Evolutionary conservation across 2,329 filamentous ascomycete genomes (phyloP).

Genomic region (Volutella citrinella): DNA sequence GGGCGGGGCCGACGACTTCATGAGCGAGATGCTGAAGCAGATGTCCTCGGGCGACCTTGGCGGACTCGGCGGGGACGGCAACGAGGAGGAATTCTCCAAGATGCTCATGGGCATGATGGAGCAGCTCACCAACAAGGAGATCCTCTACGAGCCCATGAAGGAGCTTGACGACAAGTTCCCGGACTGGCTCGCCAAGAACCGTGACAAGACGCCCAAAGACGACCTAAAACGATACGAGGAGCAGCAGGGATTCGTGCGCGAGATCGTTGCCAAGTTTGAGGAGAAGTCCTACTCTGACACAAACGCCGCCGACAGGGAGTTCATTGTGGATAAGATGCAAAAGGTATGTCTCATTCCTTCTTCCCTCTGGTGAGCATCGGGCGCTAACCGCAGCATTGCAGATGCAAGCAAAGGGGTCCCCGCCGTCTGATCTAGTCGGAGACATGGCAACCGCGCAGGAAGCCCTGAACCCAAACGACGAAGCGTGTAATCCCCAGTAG

Average conservation of each 20-base stretch:
- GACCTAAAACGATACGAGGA: conserved; percentile 78
- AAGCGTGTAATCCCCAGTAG: conserved; percentile 62
- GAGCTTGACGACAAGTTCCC: conserved; percentile 93
- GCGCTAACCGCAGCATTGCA: too few relatives aligned
- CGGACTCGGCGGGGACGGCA: conserved; percentile 48
- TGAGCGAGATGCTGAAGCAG: conserved; percentile 90
- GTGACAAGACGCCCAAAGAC: conserved; percentile 59
- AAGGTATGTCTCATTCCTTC: conserved; percentile 58
- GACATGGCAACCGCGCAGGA: conserved; percentile 85
- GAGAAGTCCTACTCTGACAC: conserved; percentile 76
- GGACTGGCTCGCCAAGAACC: conserved; percentile 79
- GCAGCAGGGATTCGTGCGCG: conserved; percentile 74
- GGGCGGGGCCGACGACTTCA: conserved; percentile 69
- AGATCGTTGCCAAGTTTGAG: conserved; percentile 91
- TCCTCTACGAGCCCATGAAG: conserved; percentile 98
- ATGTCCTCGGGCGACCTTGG: conserved; percentile 61
- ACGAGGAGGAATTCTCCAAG: conserved; percentile 86
- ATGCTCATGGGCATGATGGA: conserved; percentile 99
- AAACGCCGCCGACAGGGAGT: conserved; percentile 78
- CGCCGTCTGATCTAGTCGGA: conserved; percentile 85
- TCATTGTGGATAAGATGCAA: conserved; percentile 96
- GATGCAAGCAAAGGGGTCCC: conserved; percentile 96
- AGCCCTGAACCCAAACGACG: conserved; percentile 57
- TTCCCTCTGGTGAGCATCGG: too few relatives aligned
- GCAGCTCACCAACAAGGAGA: conserved; percentile 96